Evolutionary conservation across 345 rosid species (phyloP), one percentile per base, ranked within the genome.

Genomic region (Linum trigynum): DNA sequence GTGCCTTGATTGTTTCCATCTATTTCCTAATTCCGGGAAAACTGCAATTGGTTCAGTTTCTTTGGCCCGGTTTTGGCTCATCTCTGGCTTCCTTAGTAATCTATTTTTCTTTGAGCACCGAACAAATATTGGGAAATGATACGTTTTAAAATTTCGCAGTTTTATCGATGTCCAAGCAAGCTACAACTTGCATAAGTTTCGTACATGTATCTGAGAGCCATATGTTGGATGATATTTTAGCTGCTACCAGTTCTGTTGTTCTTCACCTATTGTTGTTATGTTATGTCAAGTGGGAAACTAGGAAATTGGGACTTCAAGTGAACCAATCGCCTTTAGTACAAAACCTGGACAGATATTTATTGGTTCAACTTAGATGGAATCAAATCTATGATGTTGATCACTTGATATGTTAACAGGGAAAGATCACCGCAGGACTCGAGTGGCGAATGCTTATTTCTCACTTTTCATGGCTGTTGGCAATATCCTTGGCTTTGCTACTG

Each of bases 381-480:
- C 8, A 48, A 12, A 9, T 48, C 14, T 10, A 15, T 48, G 11
- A 48, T 3, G 53, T 15, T 48, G 14, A 48, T 48, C 53, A 6
- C 53, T 9, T 48, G 53, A 48, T 48, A 41, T 78, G 71, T 71
- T 80, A 15, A 48, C 53, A 94, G 96, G 85, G 66, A 88, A 85
- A 79, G 97, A 94, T 70, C 89, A 87, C 62, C 82, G 95, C 10
- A 86, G 92, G 74, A 91, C 91, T 38, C 72, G 95, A 71, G 99
- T 91, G 66, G 97, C 99, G 68, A 88, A 88, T 74, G 96, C 95
- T 59, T 94, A 86, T 86, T 90, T 90, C 78, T 90, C 96, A 35
- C 77, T 94, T 36, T 94, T 84, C 73, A 94, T 86, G 99, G 95
- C 99, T 59, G 70, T 94, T 60, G 96, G 99, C 43, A 94, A 88